Conservation (phyloP, 768 basidiomycete species). For the Naganishia onofrii region DNA sequence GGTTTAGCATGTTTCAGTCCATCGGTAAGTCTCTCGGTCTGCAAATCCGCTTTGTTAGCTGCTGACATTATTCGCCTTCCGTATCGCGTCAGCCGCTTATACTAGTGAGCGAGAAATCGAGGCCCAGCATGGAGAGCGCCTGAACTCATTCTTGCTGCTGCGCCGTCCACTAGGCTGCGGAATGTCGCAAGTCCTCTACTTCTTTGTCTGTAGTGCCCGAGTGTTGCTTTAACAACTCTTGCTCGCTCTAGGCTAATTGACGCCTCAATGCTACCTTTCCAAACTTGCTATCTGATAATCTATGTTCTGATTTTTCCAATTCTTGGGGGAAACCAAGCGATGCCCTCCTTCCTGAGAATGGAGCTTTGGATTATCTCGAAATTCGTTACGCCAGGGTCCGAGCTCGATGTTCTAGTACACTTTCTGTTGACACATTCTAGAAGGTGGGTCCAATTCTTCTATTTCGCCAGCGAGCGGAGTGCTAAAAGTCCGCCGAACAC, state of each 20-base stretch:
- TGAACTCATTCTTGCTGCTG: not conserved
- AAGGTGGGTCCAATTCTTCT: slow-evolving; percentile 34
- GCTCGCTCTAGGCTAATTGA: slow-evolving; percentile 38
- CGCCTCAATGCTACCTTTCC: slow-evolving; percentile 41
- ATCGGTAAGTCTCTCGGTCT: slow-evolving; percentile 26
- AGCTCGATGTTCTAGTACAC: slow-evolving; percentile 43
- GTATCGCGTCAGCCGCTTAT: not conserved
- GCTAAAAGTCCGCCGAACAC: not conserved
- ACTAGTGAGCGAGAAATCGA: not conserved
- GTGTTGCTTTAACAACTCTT: slow-evolving; percentile 25
- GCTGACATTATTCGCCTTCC: not conserved
- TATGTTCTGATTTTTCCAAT: slow-evolving; percentile 40
- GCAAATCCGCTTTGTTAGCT: too few species aligned
- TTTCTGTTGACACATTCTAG: slow-evolving; percentile 48
- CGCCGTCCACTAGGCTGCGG: not conserved
- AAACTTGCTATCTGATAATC: slow-evolving; percentile 39
- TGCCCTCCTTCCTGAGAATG: slow-evolving; percentile 44
- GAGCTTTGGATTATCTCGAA: slow-evolving; percentile 45
- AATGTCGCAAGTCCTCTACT: slow-evolving; percentile 5
- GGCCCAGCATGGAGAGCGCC: not conserved
- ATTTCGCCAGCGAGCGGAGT: too few species aligned
- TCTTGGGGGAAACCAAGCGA: slow-evolving; percentile 46
- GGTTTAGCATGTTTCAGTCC: slow-evolving; percentile 38
- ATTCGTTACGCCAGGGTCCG: slow-evolving; percentile 34
- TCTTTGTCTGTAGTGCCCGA: too few species aligned